Base-by-base conservation (phyloP, 2,329 filamentous ascomycete genomes). In the Herpotrichia juniperi region DNA sequence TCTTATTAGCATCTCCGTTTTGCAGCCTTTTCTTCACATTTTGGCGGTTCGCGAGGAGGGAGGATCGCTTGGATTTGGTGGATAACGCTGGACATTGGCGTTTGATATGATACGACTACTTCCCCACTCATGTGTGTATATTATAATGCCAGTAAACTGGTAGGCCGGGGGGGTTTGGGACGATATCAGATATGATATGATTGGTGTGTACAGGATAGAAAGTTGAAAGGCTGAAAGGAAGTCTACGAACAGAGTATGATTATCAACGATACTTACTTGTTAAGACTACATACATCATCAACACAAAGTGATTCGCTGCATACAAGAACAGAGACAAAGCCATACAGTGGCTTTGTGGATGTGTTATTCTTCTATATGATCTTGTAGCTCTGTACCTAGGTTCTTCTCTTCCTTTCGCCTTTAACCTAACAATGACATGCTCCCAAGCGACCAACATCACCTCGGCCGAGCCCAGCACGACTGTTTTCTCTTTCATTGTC, bases 81-180 rank as follows among this genome's bases (percentile, higher is more conserved):
- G 26, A 50, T 45, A 58, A 60, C 55, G 54, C 56, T 47, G 53
- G 56, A 54, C 30, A 58, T 49, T 50, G 51, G 52, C 54, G 21
- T 48, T 48, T 54, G 46, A 24, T 37, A 44, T 35, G 37, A 48
- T 54, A 53, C 42, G 49, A 57, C 51, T 44, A 53, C 44, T 59
- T 61, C 58, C 58, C 58, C 58, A 54, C 58, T 61, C 58, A 59
- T 54, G 53, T 34, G 50, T 60, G 57, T 61, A 61, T 57, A 57
- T n/a, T 51, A 51, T 51, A 46, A 26, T n/a, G n/a, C n/a, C n/a
- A n/a, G n/a, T n/a, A 14, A 14, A 19, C 17, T 31, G 46, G 30
- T 37, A 31, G 34, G 39, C 9, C 21, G 21, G n/a, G 21, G 21
- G 39, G 4, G 19, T 21, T 40, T 40, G 22, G 22, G 25, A 26